Evolutionary conservation across 495 filamentous ascomycete species (phyloP).

Genomic region (Glutinoglossum americanum): DNA sequence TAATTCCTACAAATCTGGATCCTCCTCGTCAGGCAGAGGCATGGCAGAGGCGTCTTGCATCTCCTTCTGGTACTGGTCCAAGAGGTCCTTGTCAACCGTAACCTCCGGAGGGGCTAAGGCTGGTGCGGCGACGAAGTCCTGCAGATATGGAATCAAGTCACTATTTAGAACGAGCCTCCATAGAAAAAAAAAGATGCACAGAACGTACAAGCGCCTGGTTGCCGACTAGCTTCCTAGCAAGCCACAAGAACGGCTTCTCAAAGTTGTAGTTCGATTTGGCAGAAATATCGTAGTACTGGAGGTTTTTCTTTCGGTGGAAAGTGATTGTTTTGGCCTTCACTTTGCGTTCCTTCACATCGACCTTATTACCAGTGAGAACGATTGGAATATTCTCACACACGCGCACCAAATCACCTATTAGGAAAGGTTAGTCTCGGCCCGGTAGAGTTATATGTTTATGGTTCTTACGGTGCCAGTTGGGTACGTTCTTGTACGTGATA

Average conservation of each 20-base stretch:
- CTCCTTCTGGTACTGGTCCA: slow-evolving; percentile 68
- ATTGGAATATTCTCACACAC: slow-evolving; percentile 99
- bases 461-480: slow-evolving; percentile 98
- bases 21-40: slow-evolving; percentile 93
- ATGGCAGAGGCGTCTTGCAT: slow-evolving; percentile 60
- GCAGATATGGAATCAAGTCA: not conserved
- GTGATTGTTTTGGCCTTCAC: slow-evolving; percentile 99
- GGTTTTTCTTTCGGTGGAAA: slow-evolving; percentile 99
- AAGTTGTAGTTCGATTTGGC: slow-evolving; percentile 99
- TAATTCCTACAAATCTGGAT: slow-evolving; percentile 42
- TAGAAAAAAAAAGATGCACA: not conserved
- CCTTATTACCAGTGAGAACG: slow-evolving; percentile 97
- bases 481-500: slow-evolving; percentile 99
- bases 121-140: slow-evolving; percentile 94
- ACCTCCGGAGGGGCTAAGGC: slow-evolving; percentile 89
- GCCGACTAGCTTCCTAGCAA: slow-evolving; percentile 93
- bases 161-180: not conserved
- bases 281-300: slow-evolving; percentile 99
- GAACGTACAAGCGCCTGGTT: slow-evolving; percentile 74
- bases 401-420: slow-evolving; percentile 87
- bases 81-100: slow-evolving; percentile 58
- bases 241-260: slow-evolving; percentile 99
- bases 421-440: not conserved
- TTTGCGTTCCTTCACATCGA: slow-evolving; percentile 99
- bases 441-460: not conserved